Evolutionary conservation across 257 asterid species (phyloP).

Genomic region (Lantana camara): DNA sequence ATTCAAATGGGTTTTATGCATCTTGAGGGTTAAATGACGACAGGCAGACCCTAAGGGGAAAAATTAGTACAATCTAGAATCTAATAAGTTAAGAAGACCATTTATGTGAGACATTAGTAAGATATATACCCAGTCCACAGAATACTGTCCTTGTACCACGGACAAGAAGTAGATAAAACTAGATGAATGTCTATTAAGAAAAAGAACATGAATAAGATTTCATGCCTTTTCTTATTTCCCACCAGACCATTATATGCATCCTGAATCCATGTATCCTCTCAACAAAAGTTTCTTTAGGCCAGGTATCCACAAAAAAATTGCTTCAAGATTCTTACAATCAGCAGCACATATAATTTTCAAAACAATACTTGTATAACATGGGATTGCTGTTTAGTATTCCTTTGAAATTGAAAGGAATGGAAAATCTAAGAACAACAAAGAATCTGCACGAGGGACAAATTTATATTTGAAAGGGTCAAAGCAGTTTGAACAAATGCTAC

Average conservation of each 20-base stretch:
- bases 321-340: neutral
- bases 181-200: neutral
- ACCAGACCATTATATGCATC: neutral
- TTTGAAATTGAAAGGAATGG: slow-evolving; percentile 2
- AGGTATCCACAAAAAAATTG: neutral
- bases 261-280: slow-evolving; percentile 7
- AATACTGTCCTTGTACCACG: too few species aligned
- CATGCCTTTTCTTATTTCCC: neutral
- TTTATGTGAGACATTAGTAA: neutral
- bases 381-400: neutral
- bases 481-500: slow-evolving; percentile 1
- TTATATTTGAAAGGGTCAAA: slow-evolving; percentile 7
- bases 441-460: neutral
- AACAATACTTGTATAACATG: neutral
- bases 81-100: neutral
- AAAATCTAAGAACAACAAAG: neutral
- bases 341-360: neutral
- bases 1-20: neutral
- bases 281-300: neutral
- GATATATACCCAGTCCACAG: too few species aligned
- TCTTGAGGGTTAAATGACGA: neutral
- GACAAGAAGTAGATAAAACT: neutral
- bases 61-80: neutral
- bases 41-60: neutral
- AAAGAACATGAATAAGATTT: neutral